Evolutionary conservation across 768 basidiomycete species (phyloP), one percentile per base, ranked within the genome.

Genomic region (Boletus subparvulus): DNA sequence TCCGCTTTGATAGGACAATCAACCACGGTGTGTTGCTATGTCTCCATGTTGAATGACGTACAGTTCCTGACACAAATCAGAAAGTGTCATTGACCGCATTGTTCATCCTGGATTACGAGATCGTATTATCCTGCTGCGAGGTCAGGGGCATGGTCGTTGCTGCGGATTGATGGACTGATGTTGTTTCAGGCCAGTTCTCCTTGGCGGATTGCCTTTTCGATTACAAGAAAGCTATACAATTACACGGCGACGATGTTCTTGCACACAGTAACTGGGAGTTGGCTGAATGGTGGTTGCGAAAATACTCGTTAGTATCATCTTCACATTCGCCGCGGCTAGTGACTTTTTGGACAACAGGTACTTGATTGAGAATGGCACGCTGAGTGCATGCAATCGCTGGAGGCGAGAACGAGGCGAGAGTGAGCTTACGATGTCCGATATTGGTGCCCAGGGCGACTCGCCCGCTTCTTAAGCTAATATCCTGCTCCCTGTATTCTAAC

Each of bases 201-300:
- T 74, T 97, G 14, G 83, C 87, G 1, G 92, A 93, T 58, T 91
- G 89, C 63, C 74, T 94, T 30, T 78, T 87, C 57, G 87, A 90
- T 58, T 87, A 91, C 60, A 78, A 88, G 33, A 75, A 71, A 26
- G 81, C 83, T 4, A 79, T 91, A 13, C 87, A 81, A 3, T 81
- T 95, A 43, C 94, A 97, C 56, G 93, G 92, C 13, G 91, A 96
- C 61, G 94, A 98, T 65, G 89, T 94, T 21, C 78, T 97, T n/a
- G 86, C 87, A 4, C 92, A 96, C 63, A 77, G 74, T 42, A 94
- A 92, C 65, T 97, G 94, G 93, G 95, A 98, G 73, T 79, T 97
- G 40, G 78, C 81, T 16, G 93, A 94, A 66, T 77, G 79, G 50
- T 97, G 93, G 84, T 77, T 97, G 44, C 80, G 84, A 54, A 84